Conservation (phyloP, 805 yeast genomes). For the Scheffersomyces ergatensis region DNA sequence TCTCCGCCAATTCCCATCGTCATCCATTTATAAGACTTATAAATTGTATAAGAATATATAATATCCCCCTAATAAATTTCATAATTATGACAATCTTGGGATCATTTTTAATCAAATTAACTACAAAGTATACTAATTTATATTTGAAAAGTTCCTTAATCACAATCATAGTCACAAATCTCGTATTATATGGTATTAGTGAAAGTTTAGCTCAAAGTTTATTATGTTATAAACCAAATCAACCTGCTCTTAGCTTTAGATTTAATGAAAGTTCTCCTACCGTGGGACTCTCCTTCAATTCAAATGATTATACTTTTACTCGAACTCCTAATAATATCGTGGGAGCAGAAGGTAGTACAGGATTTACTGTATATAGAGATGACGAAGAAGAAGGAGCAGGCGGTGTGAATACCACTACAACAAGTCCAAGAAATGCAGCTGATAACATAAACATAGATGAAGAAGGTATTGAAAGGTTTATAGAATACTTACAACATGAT, state of each 20-base stretch:
- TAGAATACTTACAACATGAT: slow-evolving; percentile 33
- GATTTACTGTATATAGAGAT: slow-evolving; percentile 1
- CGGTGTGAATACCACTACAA: background rate
- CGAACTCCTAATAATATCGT: background rate
- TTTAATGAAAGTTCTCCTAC: slow-evolving; percentile 10
- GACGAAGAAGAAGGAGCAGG: slow-evolving; percentile 8
- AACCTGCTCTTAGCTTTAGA: slow-evolving; percentile 20
- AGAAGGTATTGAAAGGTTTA: slow-evolving; percentile 20
- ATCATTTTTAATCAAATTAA: slow-evolving; percentile 47
- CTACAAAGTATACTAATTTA: slow-evolving; percentile 55
- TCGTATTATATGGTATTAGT: slow-evolving; percentile 83
- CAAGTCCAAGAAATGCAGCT: background rate
- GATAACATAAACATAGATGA: slow-evolving; percentile 11
- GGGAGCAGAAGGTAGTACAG: background rate
- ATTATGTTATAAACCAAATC: slow-evolving; percentile 20
- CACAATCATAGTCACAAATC: slow-evolving; percentile 80
- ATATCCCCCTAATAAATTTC: slow-evolving; percentile 59
- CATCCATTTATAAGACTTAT: slow-evolving; percentile 17
- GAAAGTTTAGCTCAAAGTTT: slow-evolving; percentile 86
- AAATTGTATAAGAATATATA: slow-evolving; percentile 37
- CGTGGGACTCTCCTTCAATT: slow-evolving; percentile 16
- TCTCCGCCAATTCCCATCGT: background rate
- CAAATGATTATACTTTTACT: slow-evolving; percentile 10
- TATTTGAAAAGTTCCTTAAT: slow-evolving; percentile 65
- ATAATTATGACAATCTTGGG: slow-evolving; percentile 49